Evolutionary conservation across 2,329 filamentous ascomycete genomes (phyloP), one percentile per base, ranked within the genome.

Genomic region (Diaporthe batatas): DNA sequence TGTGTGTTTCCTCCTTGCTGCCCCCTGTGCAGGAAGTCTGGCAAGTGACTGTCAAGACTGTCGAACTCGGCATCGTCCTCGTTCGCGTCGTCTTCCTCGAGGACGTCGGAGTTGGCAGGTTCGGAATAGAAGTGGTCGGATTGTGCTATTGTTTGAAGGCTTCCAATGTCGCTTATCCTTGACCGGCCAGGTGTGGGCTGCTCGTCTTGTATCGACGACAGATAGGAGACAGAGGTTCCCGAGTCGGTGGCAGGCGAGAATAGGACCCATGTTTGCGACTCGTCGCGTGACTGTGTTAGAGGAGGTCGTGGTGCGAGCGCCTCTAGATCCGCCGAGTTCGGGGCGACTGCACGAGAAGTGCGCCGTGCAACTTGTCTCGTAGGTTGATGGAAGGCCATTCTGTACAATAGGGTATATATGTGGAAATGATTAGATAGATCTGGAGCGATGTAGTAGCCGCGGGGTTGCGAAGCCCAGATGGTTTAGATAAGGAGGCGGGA

Each of bases 231-330:
- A 25, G 93, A 92, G 4, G 87, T 89, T 59, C 83, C 83, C 44
- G 86, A 84, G 73, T 87, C 88, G 75, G 91, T 91, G 11, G 88
- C 87, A 1, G 94, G 94, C 10, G 95, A 94, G 86, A 99, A 99
- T 76, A 99, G 90, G 70, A 98, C 93, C 96, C 96, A 99, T 89
- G 97, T 96, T 82, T 96, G 93, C 16, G 94, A 92, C 76, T 95
- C 92, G 74, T 93, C 91, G 73, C 91, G 84, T 55, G 79, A 78
- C 64, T 83, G 82, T 47, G 81, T 76, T 75, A 78, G 79, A 72
- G 80, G 80, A 67, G 77, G 75, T 23, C 75, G 49, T 32, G 77
- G 76, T 25, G 68, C 67, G 51, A 62, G 73, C 64, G 78, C 75
- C 32, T 82, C 81, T 39, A 82, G 79, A 47, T 86, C 83, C 21